Evolutionary conservation across 164 flowering plant species (phyloP).

Genomic region (Aristolochia fimbriata): DNA sequence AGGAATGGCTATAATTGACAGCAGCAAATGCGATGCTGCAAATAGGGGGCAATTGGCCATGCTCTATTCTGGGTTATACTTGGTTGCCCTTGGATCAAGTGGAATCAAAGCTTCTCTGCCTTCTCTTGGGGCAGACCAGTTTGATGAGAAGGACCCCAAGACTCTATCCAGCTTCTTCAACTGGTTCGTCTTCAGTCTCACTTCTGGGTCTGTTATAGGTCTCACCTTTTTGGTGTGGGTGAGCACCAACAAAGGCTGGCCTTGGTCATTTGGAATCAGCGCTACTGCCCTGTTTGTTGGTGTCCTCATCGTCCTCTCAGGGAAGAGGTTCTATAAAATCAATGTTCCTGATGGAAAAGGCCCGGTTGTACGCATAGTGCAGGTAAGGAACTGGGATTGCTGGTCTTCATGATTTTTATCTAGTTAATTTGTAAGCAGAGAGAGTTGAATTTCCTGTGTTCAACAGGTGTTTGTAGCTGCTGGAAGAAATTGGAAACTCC

Average conservation of each 20-base stretch:
- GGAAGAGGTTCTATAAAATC: conserved; percentile 34
- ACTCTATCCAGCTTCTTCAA: conserved; percentile 63
- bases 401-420: no score
- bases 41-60: conserved; percentile 28
- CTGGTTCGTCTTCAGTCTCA: conserved; percentile 53
- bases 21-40: conserved; percentile 33
- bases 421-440: no score
- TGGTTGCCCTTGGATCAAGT: conserved; percentile 50
- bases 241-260: conserved; percentile 53
- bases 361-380: conserved; percentile 41
- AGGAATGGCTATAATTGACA: conserved; percentile 12
- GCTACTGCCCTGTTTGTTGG: conserved; percentile 31
- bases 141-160: conserved; percentile 41
- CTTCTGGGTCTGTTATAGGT: conserved; percentile 43
- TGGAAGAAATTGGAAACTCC: no score
- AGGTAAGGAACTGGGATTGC: conserved; percentile 28
- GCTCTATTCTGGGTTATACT: conserved; percentile 39
- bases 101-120: conserved; percentile 63
- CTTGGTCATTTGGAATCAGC: conserved; percentile 48
- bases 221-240: conserved; percentile 62
- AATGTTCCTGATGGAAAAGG: conserved; percentile 39
- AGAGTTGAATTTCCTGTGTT: no score
- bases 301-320: conserved; percentile 35
- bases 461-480: no score
- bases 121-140: conserved; percentile 71